Evolutionary conservation across 225 moss, liverwort and hornwort genomes (phyloP), one percentile per base, ranked within the genome.

Genomic region (Pseudisothecium myosuroides): DNA sequence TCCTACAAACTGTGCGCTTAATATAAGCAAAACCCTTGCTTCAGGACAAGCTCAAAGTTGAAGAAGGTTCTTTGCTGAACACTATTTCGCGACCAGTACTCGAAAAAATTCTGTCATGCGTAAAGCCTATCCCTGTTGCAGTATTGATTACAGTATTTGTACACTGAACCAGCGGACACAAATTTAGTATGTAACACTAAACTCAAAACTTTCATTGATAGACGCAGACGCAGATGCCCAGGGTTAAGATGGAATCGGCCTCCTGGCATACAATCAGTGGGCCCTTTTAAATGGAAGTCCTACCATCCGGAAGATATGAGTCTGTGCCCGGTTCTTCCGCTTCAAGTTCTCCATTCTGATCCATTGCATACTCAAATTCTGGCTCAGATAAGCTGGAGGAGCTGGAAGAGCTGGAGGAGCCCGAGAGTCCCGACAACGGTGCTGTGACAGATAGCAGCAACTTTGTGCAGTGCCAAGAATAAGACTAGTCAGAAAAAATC

Each of bases 241-340:
- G 74, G 29, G 66, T 65, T 65, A 68, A 58, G 82, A 90, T 71
- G 56, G 43, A 52, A 84, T 66, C 52, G 41, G 62, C 43, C 54
- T 81, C 50, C 85, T 67, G 83, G 66, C 36, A 82, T 47, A 88
- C 45, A 60, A 83, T 75, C 75, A 55, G 41, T 49, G 50, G 37
- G 34, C 45, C 11, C n/a, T 82, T 90, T 72, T 31, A 81, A 31
- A 72, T 27, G 17, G 73, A 84, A 88, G 39, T 71, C 72, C 74
- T 91, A 95, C 95, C 95, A 88, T 95, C 95, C 80, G 95, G 95
- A 80, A 95, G 90, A 77, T 93, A 89, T 50, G 92, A 92, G 37
- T 92, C 89, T 56, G 91, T 89, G 66, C 10, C 76, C 88, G 69
- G 52, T 61, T 89, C 86, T 77, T 92, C 92, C 89, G 72, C 83